phyloP scores from a whole-genome alignment of 2,329 filamentous ascomycete genomes.

The Lachnellula cervina region DNA sequence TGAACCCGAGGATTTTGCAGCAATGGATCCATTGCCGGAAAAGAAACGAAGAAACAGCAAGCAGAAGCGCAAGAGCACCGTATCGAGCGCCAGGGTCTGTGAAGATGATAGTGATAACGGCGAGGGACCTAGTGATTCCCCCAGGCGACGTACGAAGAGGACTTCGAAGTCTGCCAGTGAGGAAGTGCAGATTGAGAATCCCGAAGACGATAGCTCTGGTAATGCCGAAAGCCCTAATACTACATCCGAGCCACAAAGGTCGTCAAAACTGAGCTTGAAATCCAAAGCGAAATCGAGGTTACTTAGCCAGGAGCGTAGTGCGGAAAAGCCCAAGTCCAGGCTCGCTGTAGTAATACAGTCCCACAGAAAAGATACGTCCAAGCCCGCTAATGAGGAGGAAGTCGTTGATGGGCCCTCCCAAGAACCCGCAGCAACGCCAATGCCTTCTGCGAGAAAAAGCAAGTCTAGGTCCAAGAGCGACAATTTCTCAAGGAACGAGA shows the following conservation, averaged over 20 bases:
- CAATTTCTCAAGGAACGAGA: not conserved
- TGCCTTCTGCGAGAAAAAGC: no score
- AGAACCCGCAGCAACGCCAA: no score
- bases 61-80: not conserved
- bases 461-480: no score
- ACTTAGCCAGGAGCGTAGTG: not conserved
- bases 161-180: not conserved
- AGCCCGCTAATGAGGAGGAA: no score
- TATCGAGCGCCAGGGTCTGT: not conserved
- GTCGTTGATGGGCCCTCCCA: no score
- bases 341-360: not conserved
- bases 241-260: no score
- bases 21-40: not conserved
- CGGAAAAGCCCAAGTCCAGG: not conserved
- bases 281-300: not conserved
- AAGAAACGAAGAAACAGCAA: not conserved
- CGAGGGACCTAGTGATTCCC: slow-evolving; percentile 1
- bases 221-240: not conserved
- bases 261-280: not conserved
- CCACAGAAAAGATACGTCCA: no score
- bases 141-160: not conserved
- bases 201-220: not conserved
- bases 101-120: not conserved
- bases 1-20: slow-evolving; percentile 15
- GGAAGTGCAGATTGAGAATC: not conserved